Evolutionary conservation across 495 filamentous ascomycete genomes (phyloP).

Genomic region (Beverwykella pulmonaria): DNA sequence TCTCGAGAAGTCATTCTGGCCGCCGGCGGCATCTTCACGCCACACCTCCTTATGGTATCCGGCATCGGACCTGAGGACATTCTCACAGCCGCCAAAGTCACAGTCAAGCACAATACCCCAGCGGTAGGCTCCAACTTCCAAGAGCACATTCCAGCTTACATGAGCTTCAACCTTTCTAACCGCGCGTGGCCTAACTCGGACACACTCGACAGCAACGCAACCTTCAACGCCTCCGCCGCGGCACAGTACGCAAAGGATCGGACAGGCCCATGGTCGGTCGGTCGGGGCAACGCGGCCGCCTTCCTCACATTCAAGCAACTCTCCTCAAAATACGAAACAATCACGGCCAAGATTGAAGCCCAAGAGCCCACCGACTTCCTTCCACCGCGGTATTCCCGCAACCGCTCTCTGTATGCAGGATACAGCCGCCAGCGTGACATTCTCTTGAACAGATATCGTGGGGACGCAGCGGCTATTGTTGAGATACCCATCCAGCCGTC

Average conservation of each 20-base stretch:
- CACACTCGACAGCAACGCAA: slow-evolving; percentile 12
- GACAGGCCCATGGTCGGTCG: slow-evolving; percentile 10
- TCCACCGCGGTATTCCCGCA: neutral
- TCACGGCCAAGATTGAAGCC: neutral
- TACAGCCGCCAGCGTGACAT: slow-evolving; percentile 17
- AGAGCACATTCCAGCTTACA: slow-evolving; percentile 21
- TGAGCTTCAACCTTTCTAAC: slow-evolving; percentile 23
- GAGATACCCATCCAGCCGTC: slow-evolving; percentile 4
- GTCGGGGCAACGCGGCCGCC: neutral
- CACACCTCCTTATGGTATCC: slow-evolving; percentile 28
- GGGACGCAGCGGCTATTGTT: neutral
- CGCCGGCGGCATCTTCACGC: slow-evolving; percentile 28
- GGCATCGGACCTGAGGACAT: slow-evolving; percentile 32
- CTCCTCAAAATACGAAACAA: neutral
- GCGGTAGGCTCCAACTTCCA: slow-evolving; percentile 34
- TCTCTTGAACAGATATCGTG: neutral
- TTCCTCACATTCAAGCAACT: slow-evolving; percentile 2
- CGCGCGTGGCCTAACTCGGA: slow-evolving; percentile 14
- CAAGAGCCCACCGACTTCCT: slow-evolving; percentile 14
- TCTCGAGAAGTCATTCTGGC: slow-evolving; percentile 55
- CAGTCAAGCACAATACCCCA: slow-evolving; percentile 10
- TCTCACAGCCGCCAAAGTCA: slow-evolving; percentile 17
- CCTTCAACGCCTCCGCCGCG: slow-evolving; percentile 10
- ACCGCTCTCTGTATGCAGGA: neutral
- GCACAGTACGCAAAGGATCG: slow-evolving; percentile 11